Evolutionary conservation across 352 stramenopile genomes (phyloP), one percentile per base, ranked within the genome.

Genomic region (Globisporangium nodosum): DNA sequence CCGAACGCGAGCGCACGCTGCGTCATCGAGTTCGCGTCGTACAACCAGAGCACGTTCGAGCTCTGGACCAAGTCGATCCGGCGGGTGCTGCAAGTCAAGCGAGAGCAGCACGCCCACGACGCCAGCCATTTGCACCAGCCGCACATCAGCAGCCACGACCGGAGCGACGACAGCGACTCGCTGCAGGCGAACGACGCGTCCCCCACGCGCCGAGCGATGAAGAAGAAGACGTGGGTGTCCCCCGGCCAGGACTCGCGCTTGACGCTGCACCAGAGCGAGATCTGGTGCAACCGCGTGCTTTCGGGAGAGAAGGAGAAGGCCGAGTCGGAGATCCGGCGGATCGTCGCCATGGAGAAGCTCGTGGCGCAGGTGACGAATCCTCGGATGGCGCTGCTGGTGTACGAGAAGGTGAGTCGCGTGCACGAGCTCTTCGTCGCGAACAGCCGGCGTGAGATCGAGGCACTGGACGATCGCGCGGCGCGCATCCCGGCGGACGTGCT

Each of bases 391-490:
- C 63, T 94, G 33, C 65, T 94, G 3, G 85, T 94, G 45, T 94
- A 94, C 56, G 85, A 94, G 52, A 94, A 94, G 65, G 85, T 94
- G 24, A 92, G 82, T 42, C 80, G 85, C 15, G 85, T 94, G n/a
- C 83, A 94, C 48, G 85, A 94, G 54, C 69, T 94, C 20, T 94
- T 92, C 60, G 67, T 79, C 7, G 79, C 85, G 4, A 94, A 92
- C 58, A 87, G 77, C 56, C 74, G 83, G 18, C 75, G 85, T 16
- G 85, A 94, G 50, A 87, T 91, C 42, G 81, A 92, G 54, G 50
- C 47, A 0, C 52, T 87, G 33, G 74, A 88, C 48, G 67, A 57
- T 24, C 68, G 78, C 20, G 70, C 78, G 49, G 50, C 40, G 3
- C 63, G 71, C 0, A 72, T 92, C 21, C 66, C 79, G 5, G 54